A percentile compares a stretch with the other conserved stretches of the same genome.
Conservation (phyloP, 108 stramenopile species). For the Nitzschia sp. region DNA sequence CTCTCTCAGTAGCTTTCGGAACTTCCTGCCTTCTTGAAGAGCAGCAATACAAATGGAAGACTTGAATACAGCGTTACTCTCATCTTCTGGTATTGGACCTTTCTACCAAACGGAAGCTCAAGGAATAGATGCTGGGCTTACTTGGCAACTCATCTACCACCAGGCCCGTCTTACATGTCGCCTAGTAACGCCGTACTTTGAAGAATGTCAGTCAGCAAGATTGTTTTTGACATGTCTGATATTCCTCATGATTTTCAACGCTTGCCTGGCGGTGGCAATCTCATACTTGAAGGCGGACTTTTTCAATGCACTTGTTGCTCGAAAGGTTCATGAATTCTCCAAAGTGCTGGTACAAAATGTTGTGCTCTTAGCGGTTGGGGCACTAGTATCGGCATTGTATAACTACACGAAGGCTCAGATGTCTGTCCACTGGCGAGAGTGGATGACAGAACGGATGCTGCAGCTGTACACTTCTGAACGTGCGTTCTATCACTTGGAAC, state of each 20-base stretch:
- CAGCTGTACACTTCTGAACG: constrained; percentile 74
- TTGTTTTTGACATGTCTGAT: too few species aligned
- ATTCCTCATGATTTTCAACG: constrained; percentile 42
- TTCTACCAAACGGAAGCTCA: too few species aligned
- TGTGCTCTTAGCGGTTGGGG: constrained; percentile 72
- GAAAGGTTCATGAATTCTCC: constrained; percentile 79
- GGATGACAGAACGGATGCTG: constrained; percentile 89
- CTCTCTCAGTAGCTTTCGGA: too few species aligned
- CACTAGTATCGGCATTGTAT: constrained; percentile 86
- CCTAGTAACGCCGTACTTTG: too few species aligned
- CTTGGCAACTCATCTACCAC: too few species aligned
- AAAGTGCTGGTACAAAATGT: constrained; percentile 70
- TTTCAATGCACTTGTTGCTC: constrained; percentile 84
- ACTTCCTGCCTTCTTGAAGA: too few species aligned
- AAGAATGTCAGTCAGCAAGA: too few species aligned
- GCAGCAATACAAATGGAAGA: too few species aligned
- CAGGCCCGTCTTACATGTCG: too few species aligned
- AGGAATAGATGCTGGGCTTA: too few species aligned
- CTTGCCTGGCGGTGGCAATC: constrained; percentile 88
- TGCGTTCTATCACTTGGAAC: constrained; percentile 79
- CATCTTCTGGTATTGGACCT: too few species aligned
- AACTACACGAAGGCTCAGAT: constrained; percentile 68
- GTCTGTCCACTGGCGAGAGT: constrained; percentile 83
- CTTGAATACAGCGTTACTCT: too few species aligned
- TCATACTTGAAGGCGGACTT: constrained; percentile 91